Evolutionary conservation across 1,139 yeast species (phyloP).

Genomic region (Zygosaccharomyces pseudobailii): DNA sequence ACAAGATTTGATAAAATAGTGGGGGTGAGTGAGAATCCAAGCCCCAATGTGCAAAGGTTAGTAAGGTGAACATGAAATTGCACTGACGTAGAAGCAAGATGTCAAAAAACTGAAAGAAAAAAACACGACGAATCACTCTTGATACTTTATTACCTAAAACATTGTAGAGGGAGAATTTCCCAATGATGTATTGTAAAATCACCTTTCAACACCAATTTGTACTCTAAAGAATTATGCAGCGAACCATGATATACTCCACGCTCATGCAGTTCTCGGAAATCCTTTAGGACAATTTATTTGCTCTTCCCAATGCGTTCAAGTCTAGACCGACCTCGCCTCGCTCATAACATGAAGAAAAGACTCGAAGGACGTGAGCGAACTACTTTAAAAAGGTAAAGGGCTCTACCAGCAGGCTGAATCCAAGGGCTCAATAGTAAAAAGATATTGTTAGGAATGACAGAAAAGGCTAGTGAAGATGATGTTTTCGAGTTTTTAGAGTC

Average conservation of each 20-base stretch:
- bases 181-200: too few relatives aligned
- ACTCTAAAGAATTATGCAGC: not conserved
- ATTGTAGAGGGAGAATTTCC: too few relatives aligned
- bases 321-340: constrained; percentile 4
- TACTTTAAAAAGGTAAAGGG: not conserved
- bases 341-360: constrained; percentile 1
- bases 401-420: not conserved
- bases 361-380: constrained; percentile 1
- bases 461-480: constrained; percentile 53
- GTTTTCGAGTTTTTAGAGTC: constrained; percentile 88
- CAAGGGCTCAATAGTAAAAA: not conserved
- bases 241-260: not conserved
- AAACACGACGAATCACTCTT: not conserved
- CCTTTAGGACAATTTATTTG: not conserved
- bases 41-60: too few relatives aligned
- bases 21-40: too few relatives aligned
- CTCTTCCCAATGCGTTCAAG: constrained; percentile 1
- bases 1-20: too few relatives aligned
- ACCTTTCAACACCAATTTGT: not conserved
- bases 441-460: constrained; percentile 13
- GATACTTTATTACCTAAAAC: too few relatives aligned
- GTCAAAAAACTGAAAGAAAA: not conserved
- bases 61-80: not conserved
- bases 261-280: not conserved
- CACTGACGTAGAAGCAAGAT: not conserved